Conservation (phyloP, 345 rosid species). For the Combretum micranthum region DNA sequence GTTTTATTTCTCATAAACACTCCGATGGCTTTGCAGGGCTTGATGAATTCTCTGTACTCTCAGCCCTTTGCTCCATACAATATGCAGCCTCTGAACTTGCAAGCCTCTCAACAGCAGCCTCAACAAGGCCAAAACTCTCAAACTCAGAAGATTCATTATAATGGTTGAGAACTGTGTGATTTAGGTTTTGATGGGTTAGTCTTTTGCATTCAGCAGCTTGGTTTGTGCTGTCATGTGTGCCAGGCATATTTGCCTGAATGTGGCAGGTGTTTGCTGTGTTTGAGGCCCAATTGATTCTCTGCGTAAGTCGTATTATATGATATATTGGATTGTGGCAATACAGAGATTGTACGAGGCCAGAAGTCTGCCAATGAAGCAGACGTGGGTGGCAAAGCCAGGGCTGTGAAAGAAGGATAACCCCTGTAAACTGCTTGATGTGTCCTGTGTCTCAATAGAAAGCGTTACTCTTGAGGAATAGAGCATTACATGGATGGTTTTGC, state of each 20-base stretch:
- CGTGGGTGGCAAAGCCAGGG: slow-evolving; percentile 34
- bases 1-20: neutral
- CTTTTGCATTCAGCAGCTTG: slow-evolving; percentile 67
- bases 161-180: slow-evolving; percentile 49
- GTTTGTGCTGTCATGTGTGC: slow-evolving; percentile 68
- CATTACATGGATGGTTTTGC: slow-evolving; percentile 43
- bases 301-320: slow-evolving; percentile 14
- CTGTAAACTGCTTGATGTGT: slow-evolving; percentile 27
- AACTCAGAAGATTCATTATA: slow-evolving; percentile 73
- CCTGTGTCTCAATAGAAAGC: slow-evolving; percentile 20
- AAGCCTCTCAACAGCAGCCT: slow-evolving; percentile 47
- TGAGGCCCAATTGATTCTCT: slow-evolving; percentile 6
- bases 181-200: slow-evolving; percentile 52
- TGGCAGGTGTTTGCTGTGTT: slow-evolving; percentile 2
- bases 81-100: slow-evolving; percentile 67
- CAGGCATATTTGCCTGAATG: slow-evolving; percentile 11
- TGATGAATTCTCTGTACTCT: slow-evolving; percentile 88
- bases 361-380: slow-evolving; percentile 21
- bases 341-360: slow-evolving; percentile 9
- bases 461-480: slow-evolving; percentile 20
- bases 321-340: slow-evolving; percentile 24
- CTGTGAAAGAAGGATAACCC: slow-evolving; percentile 51
- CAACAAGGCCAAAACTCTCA: slow-evolving; percentile 77
- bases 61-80: slow-evolving; percentile 87
- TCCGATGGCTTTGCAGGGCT: slow-evolving; percentile 41